Conservation (phyloP, 1,284 basidiomycete species). For the Grifola frondosa region DNA sequence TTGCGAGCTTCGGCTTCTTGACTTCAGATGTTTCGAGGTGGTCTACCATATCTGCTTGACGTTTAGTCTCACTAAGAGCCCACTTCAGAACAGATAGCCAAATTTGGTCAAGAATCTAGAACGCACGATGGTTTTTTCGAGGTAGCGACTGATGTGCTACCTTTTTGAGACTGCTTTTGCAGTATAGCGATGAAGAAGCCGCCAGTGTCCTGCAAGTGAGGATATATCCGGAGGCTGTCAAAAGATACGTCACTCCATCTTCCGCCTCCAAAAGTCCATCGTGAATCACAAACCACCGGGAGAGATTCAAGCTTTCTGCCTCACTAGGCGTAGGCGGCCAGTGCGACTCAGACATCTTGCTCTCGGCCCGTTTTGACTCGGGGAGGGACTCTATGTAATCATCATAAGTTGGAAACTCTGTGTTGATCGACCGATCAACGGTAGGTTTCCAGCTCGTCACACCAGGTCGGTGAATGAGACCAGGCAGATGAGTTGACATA, state of each 20-base stretch:
- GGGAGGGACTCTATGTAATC: conserved; percentile 52
- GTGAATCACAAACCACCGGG: conserved; percentile 59
- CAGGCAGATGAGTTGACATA: conserved; percentile 69
- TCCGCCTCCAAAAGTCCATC: neutral
- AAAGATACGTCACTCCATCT: neutral
- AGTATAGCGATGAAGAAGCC: conserved; percentile 97
- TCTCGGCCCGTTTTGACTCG: conserved; percentile 47
- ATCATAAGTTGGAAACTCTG: conserved; percentile 53
- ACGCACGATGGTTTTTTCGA: conserved; percentile 26
- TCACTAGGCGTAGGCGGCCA: conserved; percentile 73
- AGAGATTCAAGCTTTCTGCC: conserved; percentile 57
- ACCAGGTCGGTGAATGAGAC: conserved; percentile 75
- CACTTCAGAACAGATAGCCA: neutral
- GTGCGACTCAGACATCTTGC: conserved; percentile 67
- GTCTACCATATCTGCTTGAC: conserved; percentile 42
- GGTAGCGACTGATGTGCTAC: conserved; percentile 7
- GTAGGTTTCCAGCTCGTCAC: conserved; percentile 76
- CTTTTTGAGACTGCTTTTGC: conserved; percentile 41
- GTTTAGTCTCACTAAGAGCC: conserved; percentile 43
- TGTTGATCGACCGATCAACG: conserved; percentile 43
- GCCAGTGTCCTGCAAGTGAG: conserved; percentile 95
- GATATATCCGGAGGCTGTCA: conserved; percentile 82
- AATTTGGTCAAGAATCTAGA: neutral
- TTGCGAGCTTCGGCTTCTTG: conserved; percentile 48
- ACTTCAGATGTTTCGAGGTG: conserved; percentile 41